A percentile compares a stretch with the other conserved stretches of the same genome.
Evolutionary conservation across 202 grass and related monocot species (phyloP).

Genomic region (Zoysia matrella): DNA sequence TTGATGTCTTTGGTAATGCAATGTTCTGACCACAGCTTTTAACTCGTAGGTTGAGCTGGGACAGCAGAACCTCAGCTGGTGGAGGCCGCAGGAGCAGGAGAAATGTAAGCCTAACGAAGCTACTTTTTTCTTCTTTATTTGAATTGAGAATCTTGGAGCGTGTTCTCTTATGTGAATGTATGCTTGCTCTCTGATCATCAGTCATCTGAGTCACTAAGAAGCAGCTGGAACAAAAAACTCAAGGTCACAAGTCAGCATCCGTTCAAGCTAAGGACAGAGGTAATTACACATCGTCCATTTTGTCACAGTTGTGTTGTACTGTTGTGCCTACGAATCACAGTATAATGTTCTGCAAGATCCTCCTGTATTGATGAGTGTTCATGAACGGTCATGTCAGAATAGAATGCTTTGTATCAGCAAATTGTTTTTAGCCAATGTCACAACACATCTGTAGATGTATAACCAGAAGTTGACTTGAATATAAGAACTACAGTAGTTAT

Average conservation of each 20-base stretch:
- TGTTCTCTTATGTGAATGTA: neutral
- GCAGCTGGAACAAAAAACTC: constrained; percentile 83
- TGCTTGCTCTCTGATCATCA: constrained; percentile 39
- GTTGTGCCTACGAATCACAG: too few relatives aligned
- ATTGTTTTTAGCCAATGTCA: neutral
- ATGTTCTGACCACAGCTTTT: constrained; percentile 29
- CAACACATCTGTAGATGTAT: neutral
- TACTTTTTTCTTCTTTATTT: neutral
- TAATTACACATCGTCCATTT: constrained; percentile 32
- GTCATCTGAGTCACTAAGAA: constrained; percentile 69
- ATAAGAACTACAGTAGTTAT: neutral
- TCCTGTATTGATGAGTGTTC: neutral
- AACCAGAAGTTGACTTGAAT: neutral
- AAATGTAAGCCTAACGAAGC: constrained; percentile 54
- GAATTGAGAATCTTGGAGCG: neutral
- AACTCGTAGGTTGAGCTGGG: constrained; percentile 66
- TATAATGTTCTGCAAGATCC: neutral
- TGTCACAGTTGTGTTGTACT: neutral
- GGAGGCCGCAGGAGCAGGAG: constrained; percentile 65
- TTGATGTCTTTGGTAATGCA: constrained; percentile 16
- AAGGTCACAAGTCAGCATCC: constrained; percentile 91
- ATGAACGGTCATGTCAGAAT: neutral
- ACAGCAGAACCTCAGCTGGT: constrained; percentile 55
- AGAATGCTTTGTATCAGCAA: neutral
- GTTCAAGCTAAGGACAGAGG: constrained; percentile 97